phyloP scores from a whole-genome alignment of 192 early-diverging fungal genomes.

The Backusella luteola region DNA sequence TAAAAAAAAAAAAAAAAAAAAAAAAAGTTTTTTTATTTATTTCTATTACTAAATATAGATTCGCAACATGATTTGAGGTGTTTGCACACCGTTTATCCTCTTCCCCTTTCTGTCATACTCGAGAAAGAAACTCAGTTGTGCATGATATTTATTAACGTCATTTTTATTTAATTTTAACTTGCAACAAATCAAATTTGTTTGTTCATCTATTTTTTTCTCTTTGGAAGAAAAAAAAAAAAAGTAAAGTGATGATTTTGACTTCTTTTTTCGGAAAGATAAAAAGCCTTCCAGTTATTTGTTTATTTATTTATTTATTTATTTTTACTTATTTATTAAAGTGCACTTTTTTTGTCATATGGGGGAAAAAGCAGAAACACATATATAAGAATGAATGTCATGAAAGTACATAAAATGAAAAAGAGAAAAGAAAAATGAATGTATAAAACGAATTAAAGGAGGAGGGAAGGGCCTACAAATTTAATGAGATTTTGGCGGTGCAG shows the following conservation, averaged over 20 bases:
- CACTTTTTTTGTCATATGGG: background rate
- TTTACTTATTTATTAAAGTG: background rate
- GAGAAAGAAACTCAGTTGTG: background rate
- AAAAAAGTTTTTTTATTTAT: background rate
- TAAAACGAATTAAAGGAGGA: background rate
- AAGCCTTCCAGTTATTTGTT: background rate
- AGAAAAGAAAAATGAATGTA: background rate
- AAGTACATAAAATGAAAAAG: background rate
- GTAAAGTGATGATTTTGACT: too few species aligned
- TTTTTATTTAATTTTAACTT: too few species aligned
- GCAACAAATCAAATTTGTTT: too few species aligned
- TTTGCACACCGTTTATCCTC: background rate
- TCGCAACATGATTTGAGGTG: background rate
- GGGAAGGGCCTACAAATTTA: background rate
- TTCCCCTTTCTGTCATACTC: background rate
- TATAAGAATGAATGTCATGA: background rate
- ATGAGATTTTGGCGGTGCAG: background rate
- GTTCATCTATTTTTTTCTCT: too few species aligned
- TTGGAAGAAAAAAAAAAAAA: too few species aligned
- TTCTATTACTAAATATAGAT: background rate
- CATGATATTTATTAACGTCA: background rate
- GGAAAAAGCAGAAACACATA: background rate
- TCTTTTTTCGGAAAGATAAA: background rate
- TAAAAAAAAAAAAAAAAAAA: background rate
- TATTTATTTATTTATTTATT: background rate